A percentile compares a stretch with the other conserved stretches of the same genome.
Evolutionary conservation across 495 filamentous ascomycete genomes (phyloP).

Genomic region (Tuber magnatum): DNA sequence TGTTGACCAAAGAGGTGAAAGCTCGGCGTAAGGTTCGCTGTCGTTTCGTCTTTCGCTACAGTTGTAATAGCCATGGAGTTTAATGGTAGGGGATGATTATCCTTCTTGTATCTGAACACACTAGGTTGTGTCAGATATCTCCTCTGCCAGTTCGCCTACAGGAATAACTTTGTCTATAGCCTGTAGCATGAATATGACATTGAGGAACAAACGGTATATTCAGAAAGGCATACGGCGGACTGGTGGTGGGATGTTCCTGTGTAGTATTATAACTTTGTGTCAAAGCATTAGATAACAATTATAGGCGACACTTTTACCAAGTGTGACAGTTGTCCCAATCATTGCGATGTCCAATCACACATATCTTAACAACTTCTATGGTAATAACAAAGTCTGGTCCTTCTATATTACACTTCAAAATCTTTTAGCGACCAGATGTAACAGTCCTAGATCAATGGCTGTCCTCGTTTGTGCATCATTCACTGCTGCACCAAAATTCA

Average conservation of each 20-base stretch:
- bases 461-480: slow-evolving; percentile 15
- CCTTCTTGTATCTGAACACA: no score
- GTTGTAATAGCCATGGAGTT: no score
- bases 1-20: no score
- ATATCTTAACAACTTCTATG: slow-evolving; percentile 27
- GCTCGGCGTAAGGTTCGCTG: no score
- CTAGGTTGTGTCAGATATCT: no score
- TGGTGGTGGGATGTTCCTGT: slow-evolving; percentile 7
- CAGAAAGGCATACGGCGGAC: slow-evolving; percentile 9
- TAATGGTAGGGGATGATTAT: no score
- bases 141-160: no score
- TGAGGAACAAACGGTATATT: slow-evolving; percentile 3
- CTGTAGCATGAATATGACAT: not conserved
- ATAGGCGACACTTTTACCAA: slow-evolving; percentile 3
- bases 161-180: no score
- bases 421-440: slow-evolving; percentile 7
- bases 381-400: slow-evolving; percentile 22
- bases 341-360: slow-evolving; percentile 19
- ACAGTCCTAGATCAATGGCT: slow-evolving; percentile 3
- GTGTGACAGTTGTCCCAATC: slow-evolving; percentile 11
- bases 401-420: slow-evolving; percentile 30
- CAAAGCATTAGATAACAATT: not conserved
- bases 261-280: no score
- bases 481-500: slow-evolving; percentile 11
- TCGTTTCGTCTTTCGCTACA: no score